These are phyloP conservation scores for Lagerstroemia speciosa DNA, from an alignment of 345 rosid genomes.

Conservation along the genomic window DNA sequence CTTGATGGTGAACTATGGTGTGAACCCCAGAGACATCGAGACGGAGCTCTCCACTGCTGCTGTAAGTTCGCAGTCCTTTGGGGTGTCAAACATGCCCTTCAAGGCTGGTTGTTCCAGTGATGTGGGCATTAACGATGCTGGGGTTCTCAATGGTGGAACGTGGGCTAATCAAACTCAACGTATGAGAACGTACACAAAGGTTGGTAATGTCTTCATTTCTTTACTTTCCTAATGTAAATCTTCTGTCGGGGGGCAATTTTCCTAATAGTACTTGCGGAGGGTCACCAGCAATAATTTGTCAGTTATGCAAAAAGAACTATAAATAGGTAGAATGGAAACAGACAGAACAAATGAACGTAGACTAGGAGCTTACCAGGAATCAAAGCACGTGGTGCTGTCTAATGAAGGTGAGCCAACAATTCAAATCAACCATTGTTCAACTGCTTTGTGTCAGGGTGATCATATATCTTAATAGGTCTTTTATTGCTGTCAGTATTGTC, in stretches of 20 bases:
- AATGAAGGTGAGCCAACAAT: too few species aligned
- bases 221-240: not conserved
- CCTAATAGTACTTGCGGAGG: not conserved
- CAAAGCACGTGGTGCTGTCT: too few species aligned
- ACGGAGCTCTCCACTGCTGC: slow-evolving; percentile 88
- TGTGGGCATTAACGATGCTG: slow-evolving; percentile 61
- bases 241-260: not conserved
- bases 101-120: slow-evolving; percentile 71
- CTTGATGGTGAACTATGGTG: slow-evolving; percentile 76
- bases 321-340: not conserved
- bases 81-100: slow-evolving; percentile 68
- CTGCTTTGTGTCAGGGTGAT: too few species aligned
- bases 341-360: too few species aligned
- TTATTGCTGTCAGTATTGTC: not conserved
- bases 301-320: not conserved
- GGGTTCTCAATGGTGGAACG: slow-evolving; percentile 63
- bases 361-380: too few species aligned
- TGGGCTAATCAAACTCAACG: slow-evolving; percentile 85
- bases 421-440: not conserved
- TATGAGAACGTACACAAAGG: slow-evolving; percentile 96
- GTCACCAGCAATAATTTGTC: not conserved
- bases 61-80: slow-evolving; percentile 84
- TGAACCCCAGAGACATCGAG: slow-evolving; percentile 67
- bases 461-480: not conserved
- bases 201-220: slow-evolving; percentile 17